Evolutionary conservation across 805 yeast species (phyloP).

Genomic region (Yamadazyma endophytica): DNA sequence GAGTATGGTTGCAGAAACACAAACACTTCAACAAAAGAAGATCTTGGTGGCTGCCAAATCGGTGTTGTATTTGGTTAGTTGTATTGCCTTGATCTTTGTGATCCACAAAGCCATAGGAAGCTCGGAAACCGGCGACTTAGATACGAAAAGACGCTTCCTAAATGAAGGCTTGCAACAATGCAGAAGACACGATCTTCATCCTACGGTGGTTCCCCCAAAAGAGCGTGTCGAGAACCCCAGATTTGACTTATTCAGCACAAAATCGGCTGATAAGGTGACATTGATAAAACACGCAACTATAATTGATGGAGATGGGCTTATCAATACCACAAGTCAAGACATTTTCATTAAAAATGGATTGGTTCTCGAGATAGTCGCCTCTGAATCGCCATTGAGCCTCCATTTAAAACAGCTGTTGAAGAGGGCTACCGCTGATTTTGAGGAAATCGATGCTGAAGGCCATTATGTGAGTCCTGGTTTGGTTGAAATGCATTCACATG

Average conservation of each 20-base stretch:
- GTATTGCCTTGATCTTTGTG: too few species aligned
- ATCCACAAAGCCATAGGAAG: too few species aligned
- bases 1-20: too few species aligned
- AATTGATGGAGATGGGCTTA: constrained; percentile 4
- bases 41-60: too few species aligned
- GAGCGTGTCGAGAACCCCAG: neutral
- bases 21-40: too few species aligned
- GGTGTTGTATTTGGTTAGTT: too few species aligned
- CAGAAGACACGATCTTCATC: neutral
- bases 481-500: constrained; percentile 8
- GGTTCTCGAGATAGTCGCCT: neutral
- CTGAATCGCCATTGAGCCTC: neutral
- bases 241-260: neutral
- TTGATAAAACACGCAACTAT: constrained; percentile 1
- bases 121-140: too few species aligned
- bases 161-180: neutral
- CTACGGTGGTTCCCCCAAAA: neutral
- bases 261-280: neutral
- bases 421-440: neutral
- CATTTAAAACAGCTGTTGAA: too few species aligned
- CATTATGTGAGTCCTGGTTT: constrained; percentile 7
- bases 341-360: constrained; percentile 4
- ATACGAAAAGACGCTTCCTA: neutral
- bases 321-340: constrained; percentile 1
- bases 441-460: constrained; percentile 3